Evolutionary conservation across 257 asterid genomes (phyloP), one percentile per base, ranked within the genome.

Genomic region (Solanum peruvianum): DNA sequence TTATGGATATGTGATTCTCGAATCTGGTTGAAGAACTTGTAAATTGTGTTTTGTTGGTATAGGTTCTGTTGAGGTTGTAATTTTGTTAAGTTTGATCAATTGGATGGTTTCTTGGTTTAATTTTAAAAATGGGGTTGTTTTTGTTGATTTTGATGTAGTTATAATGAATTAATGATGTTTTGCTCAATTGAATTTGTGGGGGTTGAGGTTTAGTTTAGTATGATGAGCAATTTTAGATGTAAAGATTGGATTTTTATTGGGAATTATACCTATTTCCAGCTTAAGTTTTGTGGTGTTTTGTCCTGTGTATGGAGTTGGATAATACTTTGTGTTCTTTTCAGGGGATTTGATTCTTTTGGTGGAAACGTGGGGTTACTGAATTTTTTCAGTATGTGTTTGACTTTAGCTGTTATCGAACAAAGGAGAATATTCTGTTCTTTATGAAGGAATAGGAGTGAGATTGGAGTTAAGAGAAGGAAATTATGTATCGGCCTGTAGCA

Each of bases 401-500:
- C 85, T 49, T 80, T 47, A 80, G 72, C 42, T 20, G 72, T 27
- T 14, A 67, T 83, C 15, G 18, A 60, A 60, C 12, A 23, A 60
- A 60, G 86, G 72, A 41, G 29, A 83, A 33, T 83, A n/a, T 83
- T 85, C 42, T 71, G 58, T 56, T 71, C 35, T 76, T 23, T 41
- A 76, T 52, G 78, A 75, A 81, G 85, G 89, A 83, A 42, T 85
- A 87, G 88, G 70, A 44, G 86, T 84, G 86, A 89, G 89, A 52
- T 87, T 91, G 83, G 78, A 83, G 67, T 86, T 87, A 84, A 73
- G 82, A 88, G 91, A 76, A 86, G 87, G 58, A 15, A 87, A 91
- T 47, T 87, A 95, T 95, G 96, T 88, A 90, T 86, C 90, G 88
- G 86, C 82, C 96, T 77, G 94, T 91, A 20, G 93, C 92, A 25